These are phyloP conservation scores for Cyclotella atomus DNA, from an alignment of 108 stramenopile species.

Conservation along the genomic window DNA sequence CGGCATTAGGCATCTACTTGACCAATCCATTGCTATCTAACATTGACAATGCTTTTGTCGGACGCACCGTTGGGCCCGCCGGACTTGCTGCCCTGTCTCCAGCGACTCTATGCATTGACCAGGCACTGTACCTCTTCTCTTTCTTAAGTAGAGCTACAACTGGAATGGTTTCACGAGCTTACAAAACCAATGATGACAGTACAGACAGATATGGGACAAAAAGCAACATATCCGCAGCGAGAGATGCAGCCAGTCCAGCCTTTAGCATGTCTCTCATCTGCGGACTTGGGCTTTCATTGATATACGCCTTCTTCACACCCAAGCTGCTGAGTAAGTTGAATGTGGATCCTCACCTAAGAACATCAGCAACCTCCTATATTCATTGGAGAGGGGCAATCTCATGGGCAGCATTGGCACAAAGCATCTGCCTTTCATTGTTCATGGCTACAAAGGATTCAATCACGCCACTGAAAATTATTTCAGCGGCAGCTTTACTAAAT, in stretches of 20 bases:
- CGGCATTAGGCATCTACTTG: slow-evolving; percentile 80
- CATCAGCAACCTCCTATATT: slow-evolving; percentile 67
- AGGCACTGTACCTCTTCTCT: slow-evolving; percentile 78
- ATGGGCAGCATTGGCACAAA: slow-evolving; percentile 76
- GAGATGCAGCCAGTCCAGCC: slow-evolving; percentile 52
- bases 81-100: slow-evolving; percentile 86
- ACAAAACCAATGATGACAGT: slow-evolving; percentile 7
- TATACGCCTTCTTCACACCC: slow-evolving; percentile 74
- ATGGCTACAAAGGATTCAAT: slow-evolving; percentile 81
- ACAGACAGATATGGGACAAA: background rate
- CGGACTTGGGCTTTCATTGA: slow-evolving; percentile 56
- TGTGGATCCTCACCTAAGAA: slow-evolving; percentile 46
- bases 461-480: slow-evolving; percentile 80
- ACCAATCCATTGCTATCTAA: slow-evolving; percentile 78
- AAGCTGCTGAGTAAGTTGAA: slow-evolving; percentile 52
- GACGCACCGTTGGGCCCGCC: slow-evolving; percentile 69
- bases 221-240: slow-evolving; percentile 49
- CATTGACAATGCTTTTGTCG: slow-evolving; percentile 88
- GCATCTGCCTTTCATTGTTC: slow-evolving; percentile 57
- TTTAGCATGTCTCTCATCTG: slow-evolving; percentile 61
- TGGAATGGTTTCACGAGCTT: slow-evolving; percentile 74
- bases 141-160: slow-evolving; percentile 83
- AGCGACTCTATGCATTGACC: slow-evolving; percentile 83
- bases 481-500: slow-evolving; percentile 64
- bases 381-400: slow-evolving; percentile 51